Percentiles rank a stretch among this genome's conserved stretches.
Conservation (phyloP, 768 basidiomycete genomes). For the Candolleomyces eurysporus region DNA sequence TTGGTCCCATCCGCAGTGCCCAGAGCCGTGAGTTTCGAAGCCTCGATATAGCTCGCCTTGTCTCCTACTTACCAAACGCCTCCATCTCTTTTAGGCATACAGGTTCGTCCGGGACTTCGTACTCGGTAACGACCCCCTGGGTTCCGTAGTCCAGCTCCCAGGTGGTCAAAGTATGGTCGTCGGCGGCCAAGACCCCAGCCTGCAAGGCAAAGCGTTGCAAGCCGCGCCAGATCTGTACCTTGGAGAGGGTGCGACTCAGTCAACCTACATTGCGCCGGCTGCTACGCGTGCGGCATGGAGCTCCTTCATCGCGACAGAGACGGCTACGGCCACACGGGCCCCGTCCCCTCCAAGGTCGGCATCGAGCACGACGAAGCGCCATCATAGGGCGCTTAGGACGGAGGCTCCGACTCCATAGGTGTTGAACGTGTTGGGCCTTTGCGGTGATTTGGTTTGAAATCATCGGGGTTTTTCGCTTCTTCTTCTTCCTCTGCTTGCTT, state of each 20-base stretch:
- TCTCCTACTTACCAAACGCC: background rate
- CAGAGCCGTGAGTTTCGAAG: slow-evolving; percentile 29
- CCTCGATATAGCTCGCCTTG: background rate
- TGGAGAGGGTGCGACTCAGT: slow-evolving; percentile 47
- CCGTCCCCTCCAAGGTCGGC: background rate
- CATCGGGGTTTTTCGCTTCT: too few relatives aligned
- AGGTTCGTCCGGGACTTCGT: slow-evolving; percentile 66
- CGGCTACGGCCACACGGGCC: slow-evolving; percentile 18
- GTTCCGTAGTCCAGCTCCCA: slow-evolving; percentile 42
- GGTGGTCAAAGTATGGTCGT: slow-evolving; percentile 30
- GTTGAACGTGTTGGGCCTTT: too few relatives aligned
- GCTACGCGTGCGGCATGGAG: slow-evolving; percentile 59
- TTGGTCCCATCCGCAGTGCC: slow-evolving; percentile 36
- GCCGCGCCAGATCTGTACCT: slow-evolving; percentile 58
- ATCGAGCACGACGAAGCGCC: background rate
- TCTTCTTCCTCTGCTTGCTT: too few relatives aligned
- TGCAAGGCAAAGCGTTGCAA: slow-evolving; percentile 46
- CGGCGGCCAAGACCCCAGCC: slow-evolving; percentile 48
- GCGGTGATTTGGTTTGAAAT: too few relatives aligned
- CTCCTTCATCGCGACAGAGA: slow-evolving; percentile 43
- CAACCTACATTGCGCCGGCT: slow-evolving; percentile 53
- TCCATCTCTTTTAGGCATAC: slow-evolving; percentile 43
- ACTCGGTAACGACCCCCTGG: slow-evolving; percentile 59
- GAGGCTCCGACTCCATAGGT: too few relatives aligned
- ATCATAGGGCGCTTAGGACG: background rate